Evolutionary conservation across 768 basidiomycete species (phyloP).

Genomic region (Leccinum pellstonianum): DNA sequence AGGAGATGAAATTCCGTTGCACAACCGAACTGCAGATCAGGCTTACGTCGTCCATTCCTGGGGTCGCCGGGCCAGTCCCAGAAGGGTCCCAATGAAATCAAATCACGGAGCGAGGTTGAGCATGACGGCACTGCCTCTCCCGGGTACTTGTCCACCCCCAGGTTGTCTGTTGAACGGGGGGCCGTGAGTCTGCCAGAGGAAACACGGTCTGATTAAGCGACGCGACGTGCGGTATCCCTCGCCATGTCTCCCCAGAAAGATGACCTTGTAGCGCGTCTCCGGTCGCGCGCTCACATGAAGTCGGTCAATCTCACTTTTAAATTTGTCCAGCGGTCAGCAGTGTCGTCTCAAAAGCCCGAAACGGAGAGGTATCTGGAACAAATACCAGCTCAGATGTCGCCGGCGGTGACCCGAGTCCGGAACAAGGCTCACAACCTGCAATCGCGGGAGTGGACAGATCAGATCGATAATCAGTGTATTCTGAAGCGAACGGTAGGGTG

Average conservation of each 20-base stretch:
- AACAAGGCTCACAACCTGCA: slow-evolving; percentile 16
- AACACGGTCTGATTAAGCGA: slow-evolving; percentile 21
- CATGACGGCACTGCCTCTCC: slow-evolving; percentile 37
- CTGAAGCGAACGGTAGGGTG: neutral
- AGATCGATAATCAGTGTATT: neutral
- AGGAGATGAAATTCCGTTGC: neutral
- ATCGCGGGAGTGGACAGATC: neutral
- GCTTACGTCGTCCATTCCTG: slow-evolving; percentile 62
- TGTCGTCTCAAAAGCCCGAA: slow-evolving; percentile 59
- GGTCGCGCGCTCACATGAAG: slow-evolving; percentile 44
- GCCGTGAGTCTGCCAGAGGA: slow-evolving; percentile 31
- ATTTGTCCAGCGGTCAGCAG: slow-evolving; percentile 50
- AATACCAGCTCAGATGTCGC: neutral
- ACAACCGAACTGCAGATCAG: neutral
- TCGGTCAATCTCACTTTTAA: slow-evolving; percentile 40
- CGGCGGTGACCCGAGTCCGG: neutral
- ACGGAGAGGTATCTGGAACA: slow-evolving; percentile 48
- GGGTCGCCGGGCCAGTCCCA: neutral
- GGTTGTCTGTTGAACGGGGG: slow-evolving; percentile 62
- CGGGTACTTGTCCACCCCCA: slow-evolving; percentile 59
- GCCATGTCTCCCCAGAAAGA: slow-evolving; percentile 70
- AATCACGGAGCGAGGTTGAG: no score
- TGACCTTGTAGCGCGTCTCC: slow-evolving; percentile 53
- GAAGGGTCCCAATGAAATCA: neutral
- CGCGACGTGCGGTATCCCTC: slow-evolving; percentile 62